Evolutionary conservation across 768 basidiomycete genomes (phyloP).

Genomic region (Cantharellus anzutake): DNA sequence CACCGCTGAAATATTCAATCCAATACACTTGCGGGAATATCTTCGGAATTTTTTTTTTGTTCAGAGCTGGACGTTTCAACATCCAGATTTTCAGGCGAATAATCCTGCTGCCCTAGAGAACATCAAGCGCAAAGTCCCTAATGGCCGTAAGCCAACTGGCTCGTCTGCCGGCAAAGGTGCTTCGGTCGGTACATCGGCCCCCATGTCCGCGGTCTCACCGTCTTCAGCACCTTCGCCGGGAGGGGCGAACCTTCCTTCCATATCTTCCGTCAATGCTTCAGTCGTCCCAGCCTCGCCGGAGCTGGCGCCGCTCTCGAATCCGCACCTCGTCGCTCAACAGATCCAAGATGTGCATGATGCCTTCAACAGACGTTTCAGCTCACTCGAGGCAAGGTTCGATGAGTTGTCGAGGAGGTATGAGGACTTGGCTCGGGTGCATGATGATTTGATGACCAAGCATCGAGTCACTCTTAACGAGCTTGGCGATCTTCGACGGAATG

Average conservation of each 20-base stretch:
- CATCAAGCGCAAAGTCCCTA: constrained; percentile 24
- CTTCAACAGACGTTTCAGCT: neutral
- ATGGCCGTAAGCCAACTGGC: constrained; percentile 15
- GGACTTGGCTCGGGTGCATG: constrained; percentile 25
- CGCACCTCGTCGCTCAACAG: constrained; percentile 24
- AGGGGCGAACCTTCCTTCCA: neutral
- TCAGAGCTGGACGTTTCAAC: constrained; percentile 23
- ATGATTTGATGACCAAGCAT: constrained; percentile 38
- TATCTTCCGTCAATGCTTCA: neutral
- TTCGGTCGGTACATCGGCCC: constrained; percentile 13
- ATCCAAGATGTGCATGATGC: neutral
- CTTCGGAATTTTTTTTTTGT: neutral
- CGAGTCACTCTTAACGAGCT: constrained; percentile 51
- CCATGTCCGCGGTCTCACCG: constrained; percentile 5
- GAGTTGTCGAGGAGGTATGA: neutral
- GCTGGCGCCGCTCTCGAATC: constrained; percentile 11
- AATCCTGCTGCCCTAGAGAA: constrained; percentile 39
- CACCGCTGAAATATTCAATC: no score
- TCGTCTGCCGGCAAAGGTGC: constrained; percentile 5
- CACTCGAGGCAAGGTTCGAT: neutral
- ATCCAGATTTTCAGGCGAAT: constrained; percentile 33
- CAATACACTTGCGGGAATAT: no score
- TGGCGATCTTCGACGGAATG: constrained; percentile 49
- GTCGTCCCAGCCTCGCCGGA: neutral
- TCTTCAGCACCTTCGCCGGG: constrained; percentile 1